Percentiles rank a stretch among this genome's conserved stretches.
Conservation (phyloP, 192 early-diverging fungal genomes). For the Chytriomyces sp. region DNA sequence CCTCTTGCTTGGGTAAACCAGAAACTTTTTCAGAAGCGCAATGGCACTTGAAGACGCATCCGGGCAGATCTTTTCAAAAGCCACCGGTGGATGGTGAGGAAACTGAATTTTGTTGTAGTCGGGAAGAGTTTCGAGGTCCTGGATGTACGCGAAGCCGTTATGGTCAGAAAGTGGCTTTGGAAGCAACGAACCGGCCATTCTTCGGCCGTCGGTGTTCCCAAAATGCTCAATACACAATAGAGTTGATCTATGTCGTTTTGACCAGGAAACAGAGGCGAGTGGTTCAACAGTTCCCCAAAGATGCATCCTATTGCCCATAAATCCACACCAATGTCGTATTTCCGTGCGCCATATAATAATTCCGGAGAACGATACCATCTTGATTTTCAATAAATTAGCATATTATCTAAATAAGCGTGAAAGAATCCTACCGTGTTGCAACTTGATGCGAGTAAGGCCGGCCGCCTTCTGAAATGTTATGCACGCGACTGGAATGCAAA, state of each 20-base stretch:
- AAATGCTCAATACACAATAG: conserved; percentile 50
- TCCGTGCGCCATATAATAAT: conserved; percentile 59
- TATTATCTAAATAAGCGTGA: background rate
- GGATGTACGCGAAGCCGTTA: background rate
- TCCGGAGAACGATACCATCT: conserved; percentile 70
- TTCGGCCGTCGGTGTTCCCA: conserved; percentile 53
- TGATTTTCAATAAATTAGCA: conserved; percentile 20
- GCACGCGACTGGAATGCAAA: conserved; percentile 18
- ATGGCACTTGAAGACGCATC: conserved; percentile 51
- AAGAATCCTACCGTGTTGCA: conserved; percentile 44
- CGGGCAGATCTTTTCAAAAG: conserved; percentile 49
- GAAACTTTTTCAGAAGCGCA: conserved; percentile 51
- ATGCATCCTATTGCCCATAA: conserved; percentile 69
- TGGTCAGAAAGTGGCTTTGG: background rate
- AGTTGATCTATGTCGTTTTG: conserved; percentile 67
- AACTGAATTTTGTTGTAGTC: conserved; percentile 70
- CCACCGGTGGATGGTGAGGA: conserved; percentile 32
- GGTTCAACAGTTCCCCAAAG: conserved; percentile 65
- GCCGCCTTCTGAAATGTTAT: conserved; percentile 14
- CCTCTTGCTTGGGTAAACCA: conserved; percentile 50
- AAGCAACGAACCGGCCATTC: conserved; percentile 50
- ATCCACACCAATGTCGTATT: conserved; percentile 64
- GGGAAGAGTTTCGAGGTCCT: conserved; percentile 56
- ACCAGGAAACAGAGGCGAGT: conserved; percentile 62
- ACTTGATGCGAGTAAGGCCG: conserved; percentile 61